Conservation (phyloP, 495 filamentous ascomycete species). For the Amorphotheca resinae region DNA sequence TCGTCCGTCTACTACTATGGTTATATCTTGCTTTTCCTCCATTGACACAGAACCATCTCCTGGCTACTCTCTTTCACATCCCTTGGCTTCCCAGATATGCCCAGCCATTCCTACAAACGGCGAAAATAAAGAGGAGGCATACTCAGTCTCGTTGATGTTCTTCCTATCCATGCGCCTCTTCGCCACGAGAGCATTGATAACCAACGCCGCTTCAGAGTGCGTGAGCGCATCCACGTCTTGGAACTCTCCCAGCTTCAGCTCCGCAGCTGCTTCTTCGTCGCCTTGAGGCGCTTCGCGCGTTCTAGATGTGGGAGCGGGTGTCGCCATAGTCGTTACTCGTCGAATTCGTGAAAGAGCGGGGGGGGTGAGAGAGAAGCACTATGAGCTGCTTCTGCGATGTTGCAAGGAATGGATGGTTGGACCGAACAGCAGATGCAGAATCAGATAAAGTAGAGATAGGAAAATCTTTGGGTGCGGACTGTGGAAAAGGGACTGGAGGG, state of each 20-base stretch:
- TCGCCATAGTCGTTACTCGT: conserved; percentile 4
- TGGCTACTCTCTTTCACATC: not conserved
- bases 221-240: conserved; percentile 76
- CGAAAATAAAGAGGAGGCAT: conserved; percentile 22
- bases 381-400: no score
- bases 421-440: no score
- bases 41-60: not conserved
- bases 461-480: no score
- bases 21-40: not conserved
- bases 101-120: not conserved
- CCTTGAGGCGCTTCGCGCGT: conserved; percentile 59
- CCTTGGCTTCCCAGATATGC: not conserved
- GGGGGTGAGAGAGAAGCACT: not conserved
- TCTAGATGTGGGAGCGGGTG: conserved; percentile 29
- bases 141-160: conserved; percentile 56
- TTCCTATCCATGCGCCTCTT: conserved; percentile 54
- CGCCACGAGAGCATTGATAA: conserved; percentile 76
- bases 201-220: conserved; percentile 77
- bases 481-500: no score
- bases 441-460: no score
- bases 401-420: no score
- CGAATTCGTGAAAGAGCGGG: no score
- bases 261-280: conserved; percentile 76
- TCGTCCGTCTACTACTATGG: not conserved
- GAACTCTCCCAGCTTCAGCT: conserved; percentile 84